Evolutionary conservation across 1,284 basidiomycete genomes (phyloP).

Genomic region (Golubevia pallescens): DNA sequence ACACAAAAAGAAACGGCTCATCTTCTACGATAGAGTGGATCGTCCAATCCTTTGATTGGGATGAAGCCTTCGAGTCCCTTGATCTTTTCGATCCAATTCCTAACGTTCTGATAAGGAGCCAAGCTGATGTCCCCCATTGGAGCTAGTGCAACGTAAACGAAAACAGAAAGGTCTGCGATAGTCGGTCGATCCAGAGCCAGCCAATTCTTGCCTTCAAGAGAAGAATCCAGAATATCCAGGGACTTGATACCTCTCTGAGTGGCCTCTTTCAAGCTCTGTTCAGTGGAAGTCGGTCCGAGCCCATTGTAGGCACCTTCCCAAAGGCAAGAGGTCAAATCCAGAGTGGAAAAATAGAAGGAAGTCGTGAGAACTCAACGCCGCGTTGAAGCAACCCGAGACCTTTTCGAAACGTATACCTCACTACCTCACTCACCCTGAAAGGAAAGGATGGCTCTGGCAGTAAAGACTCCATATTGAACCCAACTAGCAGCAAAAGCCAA

Average conservation of each 20-base stretch:
- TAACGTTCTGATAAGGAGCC: not conserved
- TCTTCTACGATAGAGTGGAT: not conserved
- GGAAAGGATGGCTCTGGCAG: not conserved
- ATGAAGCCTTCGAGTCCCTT: conserved; percentile 9
- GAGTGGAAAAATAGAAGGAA: too few relatives aligned
- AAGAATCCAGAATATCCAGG: not conserved
- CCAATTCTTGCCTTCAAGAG: not conserved
- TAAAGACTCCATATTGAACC: not conserved
- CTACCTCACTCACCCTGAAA: not conserved
- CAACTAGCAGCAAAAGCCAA: not conserved
- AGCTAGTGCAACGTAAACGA: conserved; percentile 6
- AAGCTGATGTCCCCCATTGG: conserved; percentile 11
- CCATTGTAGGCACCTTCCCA: too few relatives aligned
- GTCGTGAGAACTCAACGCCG: too few relatives aligned
- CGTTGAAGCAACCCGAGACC: not conserved
- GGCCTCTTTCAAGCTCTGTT: too few relatives aligned
- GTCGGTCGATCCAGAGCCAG: not conserved
- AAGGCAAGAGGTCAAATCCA: too few relatives aligned
- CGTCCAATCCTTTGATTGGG: conserved; percentile 7
- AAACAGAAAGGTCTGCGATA: not conserved
- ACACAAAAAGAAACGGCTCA: too few relatives aligned
- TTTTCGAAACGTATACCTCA: not conserved
- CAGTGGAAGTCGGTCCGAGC: too few relatives aligned
- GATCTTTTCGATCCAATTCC: conserved; percentile 9
- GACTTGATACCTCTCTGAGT: not conserved